Evolutionary conservation across 2,329 filamentous ascomycete species (phyloP).

Genomic region (Aspergillus ibericus): DNA sequence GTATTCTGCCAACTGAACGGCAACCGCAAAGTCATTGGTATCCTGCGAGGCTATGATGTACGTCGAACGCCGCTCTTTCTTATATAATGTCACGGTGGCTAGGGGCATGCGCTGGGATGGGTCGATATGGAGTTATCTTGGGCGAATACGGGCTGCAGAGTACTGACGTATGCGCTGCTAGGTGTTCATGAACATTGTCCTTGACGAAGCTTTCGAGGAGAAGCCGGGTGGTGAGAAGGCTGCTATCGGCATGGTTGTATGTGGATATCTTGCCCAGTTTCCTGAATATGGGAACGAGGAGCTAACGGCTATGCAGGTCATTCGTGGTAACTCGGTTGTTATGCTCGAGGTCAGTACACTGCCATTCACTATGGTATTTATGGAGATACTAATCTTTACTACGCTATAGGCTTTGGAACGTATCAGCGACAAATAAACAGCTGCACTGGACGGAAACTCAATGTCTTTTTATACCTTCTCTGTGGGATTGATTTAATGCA

Average conservation of each 20-base stretch:
- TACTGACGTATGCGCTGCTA: constrained; percentile 38
- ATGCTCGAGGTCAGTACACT: constrained; percentile 73
- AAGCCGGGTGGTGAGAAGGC: constrained; percentile 89
- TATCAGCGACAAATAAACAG: constrained; percentile 43
- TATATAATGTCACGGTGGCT: not conserved
- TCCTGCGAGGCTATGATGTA: constrained; percentile 95
- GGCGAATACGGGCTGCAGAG: not conserved
- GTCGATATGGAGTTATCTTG: not conserved
- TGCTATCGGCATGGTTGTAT: constrained; percentile 85
- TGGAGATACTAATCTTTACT: not conserved
- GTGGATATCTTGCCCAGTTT: constrained; percentile 27
- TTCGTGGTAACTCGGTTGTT: constrained; percentile 95
- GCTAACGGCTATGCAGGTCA: constrained; percentile 60
- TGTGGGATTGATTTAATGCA: constrained; percentile 28
- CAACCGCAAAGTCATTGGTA: constrained; percentile 93
- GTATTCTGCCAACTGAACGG: constrained; percentile 97
- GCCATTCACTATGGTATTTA: not conserved
- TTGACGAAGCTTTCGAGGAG: constrained; percentile 95
- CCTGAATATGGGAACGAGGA: not conserved
- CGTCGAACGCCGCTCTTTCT: constrained; percentile 31
- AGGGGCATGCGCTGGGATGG: not conserved
- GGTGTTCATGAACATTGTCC: constrained; percentile 97
- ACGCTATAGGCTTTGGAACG: constrained; percentile 40
- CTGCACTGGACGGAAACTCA: constrained; percentile 13
- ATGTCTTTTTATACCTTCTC: constrained; percentile 23